Conservation (phyloP, 116 monocot genomes). For the Papilionanthe hybrid region DNA sequence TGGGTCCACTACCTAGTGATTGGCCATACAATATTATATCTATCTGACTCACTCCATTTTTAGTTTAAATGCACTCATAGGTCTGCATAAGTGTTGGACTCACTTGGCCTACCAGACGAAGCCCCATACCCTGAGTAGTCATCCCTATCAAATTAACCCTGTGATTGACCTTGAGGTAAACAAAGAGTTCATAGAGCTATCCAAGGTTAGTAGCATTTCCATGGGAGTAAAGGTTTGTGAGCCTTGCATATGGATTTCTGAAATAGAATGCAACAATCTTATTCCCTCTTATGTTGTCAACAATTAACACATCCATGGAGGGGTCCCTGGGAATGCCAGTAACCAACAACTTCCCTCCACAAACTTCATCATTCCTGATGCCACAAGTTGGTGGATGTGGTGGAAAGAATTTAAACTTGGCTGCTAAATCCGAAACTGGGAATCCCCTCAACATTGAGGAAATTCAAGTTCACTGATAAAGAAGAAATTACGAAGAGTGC, state of each 20-base stretch:
- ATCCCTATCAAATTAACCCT: constrained; percentile 65
- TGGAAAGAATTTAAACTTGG: constrained; percentile 67
- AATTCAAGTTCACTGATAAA: constrained; percentile 42
- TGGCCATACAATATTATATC: constrained; percentile 64
- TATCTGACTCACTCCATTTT: constrained; percentile 68
- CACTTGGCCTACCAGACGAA: constrained; percentile 65
- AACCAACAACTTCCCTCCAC: constrained; percentile 35
- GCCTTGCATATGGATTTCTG: constrained; percentile 46
- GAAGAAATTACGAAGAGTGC: not conserved
- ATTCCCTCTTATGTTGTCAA: constrained; percentile 47
- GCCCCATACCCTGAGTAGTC: constrained; percentile 79
- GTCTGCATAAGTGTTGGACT: constrained; percentile 64
- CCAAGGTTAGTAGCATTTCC: constrained; percentile 69
- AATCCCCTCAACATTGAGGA: constrained; percentile 46
- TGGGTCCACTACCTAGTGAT: constrained; percentile 66
- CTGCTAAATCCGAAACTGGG: constrained; percentile 55
- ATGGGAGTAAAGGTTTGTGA: constrained; percentile 68
- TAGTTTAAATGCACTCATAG: constrained; percentile 57
- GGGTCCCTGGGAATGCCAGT: constrained; percentile 43
- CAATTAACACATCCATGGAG: constrained; percentile 38
- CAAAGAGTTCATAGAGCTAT: constrained; percentile 71
- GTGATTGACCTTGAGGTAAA: constrained; percentile 69
- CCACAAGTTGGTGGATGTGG: constrained; percentile 51
- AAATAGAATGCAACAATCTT: constrained; percentile 60
- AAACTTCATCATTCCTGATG: constrained; percentile 18